Conservation (phyloP, 2,329 filamentous ascomycete species). For the Dendrostoma leiphaemia region DNA sequence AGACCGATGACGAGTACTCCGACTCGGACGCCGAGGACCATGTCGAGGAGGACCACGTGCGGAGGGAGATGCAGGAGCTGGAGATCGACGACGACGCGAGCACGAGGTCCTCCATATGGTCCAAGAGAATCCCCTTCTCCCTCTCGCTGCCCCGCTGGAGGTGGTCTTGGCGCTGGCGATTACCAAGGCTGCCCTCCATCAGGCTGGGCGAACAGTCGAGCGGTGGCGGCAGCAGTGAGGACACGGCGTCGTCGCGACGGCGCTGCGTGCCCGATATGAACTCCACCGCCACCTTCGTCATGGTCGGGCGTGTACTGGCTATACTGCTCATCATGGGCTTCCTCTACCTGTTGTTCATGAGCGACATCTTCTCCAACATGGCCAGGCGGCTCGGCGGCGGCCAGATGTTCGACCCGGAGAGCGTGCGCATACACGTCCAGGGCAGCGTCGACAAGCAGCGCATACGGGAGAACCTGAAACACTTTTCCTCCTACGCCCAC, state of each 20-base stretch:
- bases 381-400: slow-evolving; percentile 60
- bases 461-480: slow-evolving; percentile 70
- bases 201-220: slow-evolving; percentile 31
- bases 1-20: slow-evolving; percentile 67
- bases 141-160: slow-evolving; percentile 54
- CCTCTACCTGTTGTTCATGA: slow-evolving; percentile 82
- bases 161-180: slow-evolving; percentile 52
- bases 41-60: slow-evolving; percentile 63
- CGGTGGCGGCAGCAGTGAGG: slow-evolving; percentile 21
- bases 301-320: slow-evolving; percentile 72
- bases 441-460: slow-evolving; percentile 66
- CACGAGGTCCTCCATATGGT: slow-evolving; percentile 44
- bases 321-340: slow-evolving; percentile 73
- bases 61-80: slow-evolving; percentile 85
- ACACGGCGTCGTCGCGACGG: slow-evolving; percentile 21
- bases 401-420: slow-evolving; percentile 80
- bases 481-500: slow-evolving; percentile 83
- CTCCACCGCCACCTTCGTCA: slow-evolving; percentile 49
- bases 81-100: slow-evolving; percentile 53
- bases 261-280: slow-evolving; percentile 36
- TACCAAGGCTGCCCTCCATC: slow-evolving; percentile 46
- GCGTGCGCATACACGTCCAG: slow-evolving; percentile 73
- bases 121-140: slow-evolving; percentile 54
- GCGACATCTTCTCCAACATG: slow-evolving; percentile 73
- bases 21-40: slow-evolving; percentile 41